Base-by-base conservation (phyloP, 1,284 basidiomycete species). In the Prillingera fragicola region DNA sequence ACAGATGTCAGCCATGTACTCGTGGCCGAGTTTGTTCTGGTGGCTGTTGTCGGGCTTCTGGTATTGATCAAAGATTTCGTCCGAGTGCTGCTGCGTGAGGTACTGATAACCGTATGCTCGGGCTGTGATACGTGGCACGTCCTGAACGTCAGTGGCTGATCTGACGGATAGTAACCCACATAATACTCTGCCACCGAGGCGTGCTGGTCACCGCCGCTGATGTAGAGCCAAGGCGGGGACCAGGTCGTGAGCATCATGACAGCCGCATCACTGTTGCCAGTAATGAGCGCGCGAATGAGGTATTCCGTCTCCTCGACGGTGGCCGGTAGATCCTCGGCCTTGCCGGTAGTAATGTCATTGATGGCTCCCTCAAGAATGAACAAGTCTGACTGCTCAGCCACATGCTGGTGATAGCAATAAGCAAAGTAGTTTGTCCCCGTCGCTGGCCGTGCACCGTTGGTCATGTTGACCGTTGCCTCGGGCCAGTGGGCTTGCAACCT, bases 381-480 rank as follows among this genome's bases (percentile, higher is more conserved):
- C 13, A 46, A 14, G 35, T 46, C 45, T 3, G 45, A 15, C 22
- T 41, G 15, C 8, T 6, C 7, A 4, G 45, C 33, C 2, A 31
- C 19, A 23, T 46, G 45, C 15, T 37, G 45, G 7, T 32, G 13
- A 22, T 41, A 46, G 27, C 45, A 46, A 7, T 18, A n/a, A n/a
- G 33, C 22, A 14, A 46, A 46, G 35, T 46, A 72, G 48, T 70
- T 68, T 8, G 62, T 64, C 1, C 70, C 70, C 12, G 63, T 67
- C 0, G 70, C 70, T 56, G 48, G 12, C 22, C 37, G 29, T 1
- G 29, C 29, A 17, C 29, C 29, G 29, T 31, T 31, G 29, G 18
- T 17, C n/a, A 31, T 17, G n/a, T 31, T 31, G 29, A 31, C 10
- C 29, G n/a, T 31, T 15, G 29, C 29, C 9, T 5, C 5, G 25